phyloP scores from a whole-genome alignment of 2,329 filamentous ascomycete species.

The Pezizomycotina sp. region DNA sequence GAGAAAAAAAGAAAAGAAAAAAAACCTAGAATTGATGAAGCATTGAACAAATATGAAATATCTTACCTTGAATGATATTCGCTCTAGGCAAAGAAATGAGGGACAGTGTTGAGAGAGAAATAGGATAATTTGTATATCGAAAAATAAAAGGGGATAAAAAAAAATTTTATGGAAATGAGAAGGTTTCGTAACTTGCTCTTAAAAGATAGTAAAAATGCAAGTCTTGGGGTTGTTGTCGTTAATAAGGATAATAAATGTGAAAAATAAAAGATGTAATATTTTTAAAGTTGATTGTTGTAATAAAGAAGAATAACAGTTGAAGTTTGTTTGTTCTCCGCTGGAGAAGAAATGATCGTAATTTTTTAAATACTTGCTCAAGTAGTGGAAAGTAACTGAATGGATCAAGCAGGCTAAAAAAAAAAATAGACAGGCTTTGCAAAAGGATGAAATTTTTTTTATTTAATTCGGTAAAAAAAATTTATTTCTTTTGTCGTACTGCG shows the following conservation, averaged over 20 bases:
- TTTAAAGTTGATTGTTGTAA: too few relatives aligned
- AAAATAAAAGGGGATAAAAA: too few relatives aligned
- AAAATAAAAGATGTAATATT: constrained; percentile 8
- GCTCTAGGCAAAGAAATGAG: constrained; percentile 2
- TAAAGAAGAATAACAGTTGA: too few relatives aligned
- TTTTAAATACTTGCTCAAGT: too few relatives aligned
- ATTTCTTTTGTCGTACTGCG: background rate
- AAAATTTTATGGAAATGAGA: constrained; percentile 10
- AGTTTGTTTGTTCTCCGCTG: too few relatives aligned
- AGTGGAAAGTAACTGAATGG: too few relatives aligned
- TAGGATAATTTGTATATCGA: background rate
- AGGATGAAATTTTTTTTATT: too few relatives aligned
- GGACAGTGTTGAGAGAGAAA: constrained; percentile 1
- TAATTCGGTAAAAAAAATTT: background rate
- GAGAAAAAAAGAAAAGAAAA: constrained; percentile 5
- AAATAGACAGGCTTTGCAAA: too few relatives aligned
- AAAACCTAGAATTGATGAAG: constrained; percentile 7
- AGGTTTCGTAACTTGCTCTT: constrained; percentile 11
- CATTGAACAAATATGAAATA: constrained; percentile 4
- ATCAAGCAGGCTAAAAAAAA: too few relatives aligned
- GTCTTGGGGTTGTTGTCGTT: too few relatives aligned
- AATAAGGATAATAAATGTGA: background rate
- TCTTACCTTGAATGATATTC: constrained; percentile 5
- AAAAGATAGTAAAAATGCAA: constrained; percentile 5
- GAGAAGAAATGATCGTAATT: constrained; percentile 19